Percentiles rank a stretch among this genome's conserved stretches.
phyloP scores from a whole-genome alignment of 2,329 filamentous ascomycete genomes.

The Colletotrichum sp. region DNA sequence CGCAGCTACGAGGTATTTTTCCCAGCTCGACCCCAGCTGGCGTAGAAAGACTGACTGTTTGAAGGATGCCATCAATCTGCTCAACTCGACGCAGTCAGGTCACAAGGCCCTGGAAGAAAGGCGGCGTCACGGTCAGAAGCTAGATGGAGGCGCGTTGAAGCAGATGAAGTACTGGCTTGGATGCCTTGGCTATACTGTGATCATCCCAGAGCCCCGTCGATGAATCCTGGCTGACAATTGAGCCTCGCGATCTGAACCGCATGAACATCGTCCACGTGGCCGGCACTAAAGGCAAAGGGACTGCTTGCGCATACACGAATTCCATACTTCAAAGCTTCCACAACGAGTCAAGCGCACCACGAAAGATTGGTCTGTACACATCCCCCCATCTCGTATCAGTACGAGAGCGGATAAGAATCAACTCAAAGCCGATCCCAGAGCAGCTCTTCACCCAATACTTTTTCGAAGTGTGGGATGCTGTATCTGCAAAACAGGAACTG shows the following conservation, averaged over 20 bases:
- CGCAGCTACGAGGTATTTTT: not conserved
- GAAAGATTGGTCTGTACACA: not conserved
- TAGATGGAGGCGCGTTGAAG: not conserved
- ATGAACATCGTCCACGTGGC: not conserved
- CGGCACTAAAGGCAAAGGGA: not conserved
- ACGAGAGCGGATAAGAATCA: not conserved
- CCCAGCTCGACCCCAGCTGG: not conserved
- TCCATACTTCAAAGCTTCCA: not conserved
- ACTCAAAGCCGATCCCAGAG: not conserved
- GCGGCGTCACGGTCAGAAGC: not conserved
- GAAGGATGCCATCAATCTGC: not conserved
- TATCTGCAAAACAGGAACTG: not conserved
- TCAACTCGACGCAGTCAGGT: not conserved
- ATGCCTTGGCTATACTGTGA: not conserved
- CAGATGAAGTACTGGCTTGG: not conserved
- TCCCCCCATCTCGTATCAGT: not conserved
- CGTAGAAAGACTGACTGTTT: not conserved
- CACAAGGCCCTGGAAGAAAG: not conserved
- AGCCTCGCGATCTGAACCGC: not conserved
- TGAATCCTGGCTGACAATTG: not conserved
- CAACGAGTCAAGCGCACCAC: accelerated
- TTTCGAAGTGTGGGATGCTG: not conserved
- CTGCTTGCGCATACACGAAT: not conserved
- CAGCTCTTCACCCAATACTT: not conserved
- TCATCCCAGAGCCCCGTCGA: no score